Base-by-base conservation (phyloP, 2,329 filamentous ascomycete genomes). In the Lachnellula willkommii region DNA sequence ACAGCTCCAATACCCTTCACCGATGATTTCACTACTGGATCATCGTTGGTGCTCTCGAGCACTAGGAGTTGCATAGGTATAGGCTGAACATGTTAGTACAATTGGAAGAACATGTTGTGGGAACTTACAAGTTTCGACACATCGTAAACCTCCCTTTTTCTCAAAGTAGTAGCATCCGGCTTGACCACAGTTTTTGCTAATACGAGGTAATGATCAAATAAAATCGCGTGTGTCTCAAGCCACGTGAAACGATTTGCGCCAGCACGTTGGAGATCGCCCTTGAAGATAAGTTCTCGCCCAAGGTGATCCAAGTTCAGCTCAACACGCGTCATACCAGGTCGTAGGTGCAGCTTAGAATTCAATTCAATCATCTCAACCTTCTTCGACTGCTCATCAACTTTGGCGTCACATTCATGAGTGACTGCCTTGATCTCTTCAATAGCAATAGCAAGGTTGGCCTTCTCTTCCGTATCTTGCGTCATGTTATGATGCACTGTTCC, bases 171-270 rank as follows among this genome's bases (percentile, higher is more conserved):
- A 46, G 85, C 82, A 66, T 91, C 90, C 47, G 84, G 77, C 11
- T 80, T 77, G 3, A 85, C 78, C 7, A 90, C 79, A 5, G 77
- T 79, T 75, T 99, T 99, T 40, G 94, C 89, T 46, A 99, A 75
- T 36, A 99, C 92, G 39, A 99, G 80, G 71, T 96, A 99, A 72
- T 99, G 92, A 67, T 99, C 95, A 68, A 99, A 97, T 0, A 99
- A 79, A 47, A 99, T 81, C 2, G 90, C 91, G 69, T 96, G 91
- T 0, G 90, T 95, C 66, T 99, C 94, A 7, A 97, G 85, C 87
- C 93, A 96, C 60, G 87, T 87, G 69, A 97, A 94, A 55, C 91
- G 85, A 70, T 89, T 95, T 45, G 87, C 89, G 54, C 93, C 91
- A 76, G 91, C 88, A 60, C 94, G 81, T 70, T 95, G 90, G 55